These are phyloP conservation scores for Paramecium sexaurelia DNA, from an alignment of 73 alveolate genomes.

Conservation along the genomic window DNA sequence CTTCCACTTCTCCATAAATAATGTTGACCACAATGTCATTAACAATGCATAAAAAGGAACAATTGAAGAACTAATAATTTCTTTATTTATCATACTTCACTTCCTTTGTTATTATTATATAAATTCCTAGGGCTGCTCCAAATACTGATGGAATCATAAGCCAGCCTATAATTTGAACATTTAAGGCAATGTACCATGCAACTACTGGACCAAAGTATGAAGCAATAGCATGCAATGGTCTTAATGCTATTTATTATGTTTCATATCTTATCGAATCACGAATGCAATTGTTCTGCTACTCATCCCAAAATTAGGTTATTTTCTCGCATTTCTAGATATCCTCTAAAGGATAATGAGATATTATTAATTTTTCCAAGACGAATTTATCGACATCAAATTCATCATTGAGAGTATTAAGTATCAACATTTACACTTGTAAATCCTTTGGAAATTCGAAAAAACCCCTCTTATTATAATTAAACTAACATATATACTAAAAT, in stretches of 20 bases:
- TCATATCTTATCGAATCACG: constrained; percentile 36
- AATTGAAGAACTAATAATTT: neutral
- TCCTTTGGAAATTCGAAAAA: constrained; percentile 45
- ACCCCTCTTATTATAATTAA: neutral
- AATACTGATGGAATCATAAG: neutral
- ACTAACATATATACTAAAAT: constrained; percentile 1
- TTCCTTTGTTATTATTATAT: constrained; percentile 8
- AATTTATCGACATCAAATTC: constrained; percentile 38
- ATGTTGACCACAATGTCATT: constrained; percentile 33
- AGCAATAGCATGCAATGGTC: constrained; percentile 43
- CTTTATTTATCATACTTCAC: neutral
- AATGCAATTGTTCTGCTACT: constrained; percentile 2
- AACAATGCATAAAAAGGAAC: constrained; percentile 36
- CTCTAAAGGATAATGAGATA: constrained; percentile 44
- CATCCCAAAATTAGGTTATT: constrained; percentile 35
- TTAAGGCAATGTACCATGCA: constrained; percentile 41
- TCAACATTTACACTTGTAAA: neutral
- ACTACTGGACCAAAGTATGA: constrained; percentile 46
- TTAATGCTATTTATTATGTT: neutral
- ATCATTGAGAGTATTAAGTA: constrained; percentile 10
- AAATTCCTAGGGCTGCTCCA: constrained; percentile 38
- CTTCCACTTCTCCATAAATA: constrained; percentile 54
- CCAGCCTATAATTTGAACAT: constrained; percentile 39
- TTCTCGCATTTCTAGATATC: neutral
- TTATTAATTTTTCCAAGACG: neutral